Evolutionary conservation across 2,329 filamentous ascomycete species (phyloP).

Genomic region (Monosporascus sp.): DNA sequence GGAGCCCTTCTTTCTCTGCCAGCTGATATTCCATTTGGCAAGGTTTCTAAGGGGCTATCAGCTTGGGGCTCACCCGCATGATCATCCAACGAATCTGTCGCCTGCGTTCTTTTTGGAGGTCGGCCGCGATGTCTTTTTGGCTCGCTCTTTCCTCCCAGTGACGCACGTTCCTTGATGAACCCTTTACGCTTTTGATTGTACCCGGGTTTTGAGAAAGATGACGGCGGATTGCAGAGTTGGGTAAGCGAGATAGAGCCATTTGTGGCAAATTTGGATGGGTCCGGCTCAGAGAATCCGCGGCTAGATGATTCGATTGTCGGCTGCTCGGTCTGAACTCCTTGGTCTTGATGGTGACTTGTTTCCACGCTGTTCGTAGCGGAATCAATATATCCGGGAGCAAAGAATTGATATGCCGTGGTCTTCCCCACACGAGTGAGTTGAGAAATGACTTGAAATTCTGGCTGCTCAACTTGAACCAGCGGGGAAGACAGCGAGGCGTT

Average conservation of each 20-base stretch:
- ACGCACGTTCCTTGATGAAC: not conserved
- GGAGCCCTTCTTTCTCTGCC: not conserved
- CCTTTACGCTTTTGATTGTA: conserved; percentile 8
- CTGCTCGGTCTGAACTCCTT: not conserved
- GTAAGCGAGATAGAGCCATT: conserved; percentile 7
- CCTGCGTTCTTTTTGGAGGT: conserved; percentile 5
- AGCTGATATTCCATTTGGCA: not conserved
- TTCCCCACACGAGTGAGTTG: conserved; percentile 33
- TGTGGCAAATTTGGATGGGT: conserved; percentile 10
- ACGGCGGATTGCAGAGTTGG: conserved; percentile 7
- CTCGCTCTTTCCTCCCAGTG: not conserved
- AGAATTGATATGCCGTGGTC: conserved; percentile 37
- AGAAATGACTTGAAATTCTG: conserved; percentile 29
- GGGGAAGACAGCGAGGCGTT: conserved; percentile 11
- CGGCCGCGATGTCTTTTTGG: not conserved
- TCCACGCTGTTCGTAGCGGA: conserved; percentile 1
- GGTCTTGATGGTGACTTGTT: conserved; percentile 1
- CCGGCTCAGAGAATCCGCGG: conserved; percentile 13
- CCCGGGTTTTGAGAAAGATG: not conserved
- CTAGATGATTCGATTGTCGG: not conserved
- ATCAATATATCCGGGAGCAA: conserved; percentile 13
- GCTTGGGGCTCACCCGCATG: not conserved
- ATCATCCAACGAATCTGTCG: not conserved
- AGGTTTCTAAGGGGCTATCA: not conserved
- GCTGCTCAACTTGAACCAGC: not conserved